A percentile compares a stretch with the other conserved stretches of the same genome.
These are phyloP conservation scores for Aspergillus taichungensis DNA, from an alignment of 495 filamentous ascomycete genomes.

Conservation along the genomic window DNA sequence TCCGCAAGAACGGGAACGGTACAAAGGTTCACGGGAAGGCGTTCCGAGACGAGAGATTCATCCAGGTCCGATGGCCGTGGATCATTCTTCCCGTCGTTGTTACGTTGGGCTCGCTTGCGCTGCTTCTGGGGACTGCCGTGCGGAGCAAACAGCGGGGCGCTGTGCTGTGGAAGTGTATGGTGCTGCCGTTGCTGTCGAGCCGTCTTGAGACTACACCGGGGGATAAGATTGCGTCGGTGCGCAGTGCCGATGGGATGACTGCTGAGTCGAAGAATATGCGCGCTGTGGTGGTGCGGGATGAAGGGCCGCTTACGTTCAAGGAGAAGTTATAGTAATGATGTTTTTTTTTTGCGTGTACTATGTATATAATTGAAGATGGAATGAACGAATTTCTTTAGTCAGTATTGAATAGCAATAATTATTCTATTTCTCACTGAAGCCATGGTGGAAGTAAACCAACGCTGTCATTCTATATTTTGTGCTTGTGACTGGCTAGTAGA, in stretches of 20 bases:
- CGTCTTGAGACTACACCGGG: not conserved
- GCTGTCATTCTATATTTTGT: too few relatives aligned
- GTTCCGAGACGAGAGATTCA: not conserved
- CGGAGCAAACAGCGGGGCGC: not conserved
- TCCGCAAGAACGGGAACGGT: not conserved
- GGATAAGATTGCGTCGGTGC: not conserved
- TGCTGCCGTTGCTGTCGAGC: not conserved
- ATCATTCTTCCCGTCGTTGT: not conserved
- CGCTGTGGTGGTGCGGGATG: not conserved
- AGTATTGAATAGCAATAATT: not conserved
- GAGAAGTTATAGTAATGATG: not conserved
- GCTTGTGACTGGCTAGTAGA: too few relatives aligned
- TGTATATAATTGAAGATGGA: not conserved
- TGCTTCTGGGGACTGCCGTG: not conserved
- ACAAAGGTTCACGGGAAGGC: not conserved
- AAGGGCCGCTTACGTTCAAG: not conserved
- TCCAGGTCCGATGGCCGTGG: conserved; percentile 7
- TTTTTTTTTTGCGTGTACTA: not conserved
- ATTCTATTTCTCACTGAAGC: too few relatives aligned
- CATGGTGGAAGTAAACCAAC: too few relatives aligned
- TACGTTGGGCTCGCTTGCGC: not conserved
- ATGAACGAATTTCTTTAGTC: not conserved
- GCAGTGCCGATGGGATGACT: not conserved
- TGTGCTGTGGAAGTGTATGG: not conserved
- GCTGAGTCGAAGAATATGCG: not conserved